Conservation (phyloP, 2,329 filamentous ascomycete genomes). For the Knoxdaviesia proteae region DNA sequence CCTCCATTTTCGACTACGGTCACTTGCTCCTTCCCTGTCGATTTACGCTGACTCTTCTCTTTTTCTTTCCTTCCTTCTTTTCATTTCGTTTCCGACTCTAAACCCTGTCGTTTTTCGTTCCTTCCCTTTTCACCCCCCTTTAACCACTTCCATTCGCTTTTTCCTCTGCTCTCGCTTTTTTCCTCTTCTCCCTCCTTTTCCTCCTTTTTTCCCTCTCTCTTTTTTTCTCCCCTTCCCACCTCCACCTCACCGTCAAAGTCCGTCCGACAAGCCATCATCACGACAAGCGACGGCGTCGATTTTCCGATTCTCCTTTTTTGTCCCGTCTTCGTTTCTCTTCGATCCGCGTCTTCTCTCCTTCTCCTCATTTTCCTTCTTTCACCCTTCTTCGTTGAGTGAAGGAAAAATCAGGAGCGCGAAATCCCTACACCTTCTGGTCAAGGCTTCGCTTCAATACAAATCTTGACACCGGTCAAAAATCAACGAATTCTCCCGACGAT, state of each 20-base stretch:
- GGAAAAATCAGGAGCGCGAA: too few species aligned
- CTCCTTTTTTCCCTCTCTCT: background rate
- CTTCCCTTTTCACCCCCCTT: background rate
- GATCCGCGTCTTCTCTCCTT: background rate
- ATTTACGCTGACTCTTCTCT: background rate
- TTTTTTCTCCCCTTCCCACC: background rate
- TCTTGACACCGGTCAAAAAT: too few species aligned
- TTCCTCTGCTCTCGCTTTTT: background rate
- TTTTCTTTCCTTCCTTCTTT: background rate
- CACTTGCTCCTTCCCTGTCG: too few species aligned
- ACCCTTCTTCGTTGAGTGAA: background rate
- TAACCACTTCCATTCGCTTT: background rate
- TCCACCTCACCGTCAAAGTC: background rate
- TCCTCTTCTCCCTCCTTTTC: background rate
- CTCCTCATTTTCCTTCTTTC: background rate
- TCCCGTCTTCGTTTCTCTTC: background rate
- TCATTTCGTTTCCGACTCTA: background rate
- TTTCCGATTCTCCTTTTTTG: slow-evolving; percentile 2
- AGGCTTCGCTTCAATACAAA: too few species aligned
- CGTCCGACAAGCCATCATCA: slow-evolving; percentile 2
- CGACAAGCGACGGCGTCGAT: slow-evolving; percentile 3
- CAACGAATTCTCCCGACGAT: slow-evolving; percentile 14
- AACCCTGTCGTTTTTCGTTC: background rate
- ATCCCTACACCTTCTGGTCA: too few species aligned
- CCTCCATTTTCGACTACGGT: too few species aligned